Conservation (phyloP, 2,329 filamentous ascomycete genomes). For the Cladosporium sphaerospermum region DNA sequence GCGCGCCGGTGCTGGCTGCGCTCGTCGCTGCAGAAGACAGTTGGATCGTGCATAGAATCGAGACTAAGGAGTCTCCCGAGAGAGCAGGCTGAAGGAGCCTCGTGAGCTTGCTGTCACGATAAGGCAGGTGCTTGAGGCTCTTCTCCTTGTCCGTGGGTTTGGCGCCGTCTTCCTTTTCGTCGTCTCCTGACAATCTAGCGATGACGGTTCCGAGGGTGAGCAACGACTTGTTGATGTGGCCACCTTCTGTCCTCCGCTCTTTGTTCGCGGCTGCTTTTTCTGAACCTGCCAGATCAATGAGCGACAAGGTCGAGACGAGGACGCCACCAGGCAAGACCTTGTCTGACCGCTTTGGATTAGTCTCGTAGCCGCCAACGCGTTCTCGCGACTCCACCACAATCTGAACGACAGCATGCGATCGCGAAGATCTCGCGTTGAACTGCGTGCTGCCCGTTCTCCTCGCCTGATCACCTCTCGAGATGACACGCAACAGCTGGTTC, state of each 20-base stretch:
- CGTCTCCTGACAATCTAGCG: conserved; percentile 79
- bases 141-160: conserved; percentile 58
- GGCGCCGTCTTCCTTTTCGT: conserved; percentile 63
- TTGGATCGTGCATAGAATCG: conserved; percentile 94
- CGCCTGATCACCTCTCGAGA: conserved; percentile 87
- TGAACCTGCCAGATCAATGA: conserved; percentile 94
- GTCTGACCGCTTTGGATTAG: conserved; percentile 57
- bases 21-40: conserved; percentile 67
- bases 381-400: conserved; percentile 97
- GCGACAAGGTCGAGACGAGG: conserved; percentile 84
- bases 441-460: conserved; percentile 89
- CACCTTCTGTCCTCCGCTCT: conserved; percentile 86
- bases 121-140: conserved; percentile 75
- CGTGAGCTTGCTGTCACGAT: conserved; percentile 95
- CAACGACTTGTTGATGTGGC: conserved; percentile 97
- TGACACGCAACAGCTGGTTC: conserved; percentile 88
- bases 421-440: conserved; percentile 92
- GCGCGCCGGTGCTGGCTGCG: conserved; percentile 62
- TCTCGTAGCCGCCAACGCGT: conserved; percentile 52
- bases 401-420: conserved; percentile 96
- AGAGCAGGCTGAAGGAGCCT: conserved; percentile 85
- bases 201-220: conserved; percentile 94
- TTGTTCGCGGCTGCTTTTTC: conserved; percentile 95
- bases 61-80: conserved; percentile 89
- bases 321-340: conserved; percentile 74